phyloP scores from a whole-genome alignment of 345 rosid species.

The Lagerstroemia speciosa region DNA sequence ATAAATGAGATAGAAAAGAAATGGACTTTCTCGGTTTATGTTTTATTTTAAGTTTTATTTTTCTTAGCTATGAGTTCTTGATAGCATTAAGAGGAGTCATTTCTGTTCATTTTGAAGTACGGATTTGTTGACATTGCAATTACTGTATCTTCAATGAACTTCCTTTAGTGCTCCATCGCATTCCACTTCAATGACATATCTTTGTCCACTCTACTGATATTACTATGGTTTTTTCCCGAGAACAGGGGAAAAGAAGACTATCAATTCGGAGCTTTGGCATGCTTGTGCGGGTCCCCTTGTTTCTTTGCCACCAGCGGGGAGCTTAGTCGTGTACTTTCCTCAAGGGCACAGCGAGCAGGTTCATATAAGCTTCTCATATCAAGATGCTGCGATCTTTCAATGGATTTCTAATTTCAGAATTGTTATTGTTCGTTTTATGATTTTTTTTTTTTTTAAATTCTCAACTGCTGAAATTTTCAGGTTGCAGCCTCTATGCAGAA shows the following conservation, averaged over 20 bases:
- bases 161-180: no score
- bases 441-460: not conserved
- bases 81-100: not conserved
- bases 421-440: no score
- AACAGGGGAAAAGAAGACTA: constrained; percentile 67
- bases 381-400: not conserved
- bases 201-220: not conserved
- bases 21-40: not conserved
- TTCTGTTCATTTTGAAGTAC: not conserved
- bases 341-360: constrained; percentile 98
- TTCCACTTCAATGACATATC: not conserved
- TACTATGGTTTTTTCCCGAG: constrained; percentile 10
- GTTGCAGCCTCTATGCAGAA: constrained; percentile 59
- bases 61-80: not conserved
- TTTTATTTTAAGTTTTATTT: not conserved
- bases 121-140: not conserved
- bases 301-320: constrained; percentile 73
- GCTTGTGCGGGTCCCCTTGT: constrained; percentile 95
- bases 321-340: constrained; percentile 85
- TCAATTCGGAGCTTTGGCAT: constrained; percentile 90
- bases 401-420: not conserved
- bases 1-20: not conserved
- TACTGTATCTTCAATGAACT: no score
- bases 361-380: not conserved
- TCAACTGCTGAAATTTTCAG: constrained; percentile 22